Evolutionary conservation across 2,329 filamentous ascomycete genomes (phyloP), one percentile per base, ranked within the genome.

Genomic region (Chalaropsis ovoidea): DNA sequence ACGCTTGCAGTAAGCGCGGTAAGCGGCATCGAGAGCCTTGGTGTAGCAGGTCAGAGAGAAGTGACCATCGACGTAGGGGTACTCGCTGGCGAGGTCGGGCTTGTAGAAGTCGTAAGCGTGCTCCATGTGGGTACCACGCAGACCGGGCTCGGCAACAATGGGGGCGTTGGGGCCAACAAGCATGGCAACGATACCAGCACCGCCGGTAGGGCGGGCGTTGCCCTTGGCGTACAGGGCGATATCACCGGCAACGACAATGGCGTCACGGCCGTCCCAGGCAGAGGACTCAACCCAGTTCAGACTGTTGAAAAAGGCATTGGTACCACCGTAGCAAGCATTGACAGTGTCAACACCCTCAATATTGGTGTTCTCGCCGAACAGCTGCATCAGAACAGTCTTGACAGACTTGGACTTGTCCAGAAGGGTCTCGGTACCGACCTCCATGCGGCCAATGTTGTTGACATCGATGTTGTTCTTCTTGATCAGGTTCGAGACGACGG

Each of bases 81-180:
- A 93, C 78, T 93, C 89, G 82, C 86, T 90, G 73, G 88, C 88
- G 70, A 93, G 80, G 76, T 93, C 89, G 72, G 89, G 88, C 85
- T 93, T 93, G 85, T 90, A 93, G 76, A 93, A 93, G 76, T 93
- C 89, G 77, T 93, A 94, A 71, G 86, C 86, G 78, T 93, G 89
- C 76, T 86, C 81, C 85, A 92, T 87, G 80, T 89, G 90, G 72
- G 81, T 86, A 74, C 87, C 89, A 73, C 89, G 86, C 73, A 91
- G 83, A 74, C 89, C 89, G 63, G 89, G 84, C 78, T 93, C 89
- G 70, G 88, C 79, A 68, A 86, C 87, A 69, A 93, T 78, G 65
- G 88, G 88, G 63, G 89, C 89, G 73, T 92, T 79, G 67, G 89
- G 88, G 65, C 89, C 89, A 71, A 93, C 82, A 70, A 93, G 79